A percentile compares a stretch with the other conserved stretches of the same genome.
phyloP scores from a whole-genome alignment of 2,329 filamentous ascomycete species.

The Diaporthe caulivora region DNA sequence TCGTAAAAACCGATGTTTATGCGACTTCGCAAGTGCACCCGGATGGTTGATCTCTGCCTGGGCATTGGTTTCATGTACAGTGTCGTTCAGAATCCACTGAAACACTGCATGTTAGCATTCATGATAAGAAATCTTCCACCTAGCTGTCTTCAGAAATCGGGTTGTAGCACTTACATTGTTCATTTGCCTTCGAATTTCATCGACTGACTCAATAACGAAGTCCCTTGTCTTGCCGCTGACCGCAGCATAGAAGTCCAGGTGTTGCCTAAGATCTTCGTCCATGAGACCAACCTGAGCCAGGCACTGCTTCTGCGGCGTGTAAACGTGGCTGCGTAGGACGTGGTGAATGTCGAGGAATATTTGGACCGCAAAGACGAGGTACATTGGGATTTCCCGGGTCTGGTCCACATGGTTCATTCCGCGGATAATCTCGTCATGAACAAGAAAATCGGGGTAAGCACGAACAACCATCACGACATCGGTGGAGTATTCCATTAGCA shows the following conservation, averaged over 20 bases:
- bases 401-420: neutral
- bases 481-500: neutral
- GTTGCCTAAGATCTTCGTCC: neutral
- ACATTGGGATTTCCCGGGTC: neutral
- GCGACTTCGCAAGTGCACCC: slow-evolving; percentile 20
- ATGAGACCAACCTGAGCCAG: neutral
- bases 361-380: neutral
- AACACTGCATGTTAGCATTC: neutral
- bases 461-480: neutral
- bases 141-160: no score
- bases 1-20: slow-evolving; percentile 48
- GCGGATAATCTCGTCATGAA: neutral
- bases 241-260: neutral
- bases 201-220: no score
- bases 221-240: neutral
- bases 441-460: neutral
- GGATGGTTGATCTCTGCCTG: neutral
- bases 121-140: no score
- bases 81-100: neutral
- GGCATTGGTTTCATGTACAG: slow-evolving; percentile 23
- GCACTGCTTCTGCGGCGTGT: neutral
- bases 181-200: no score
- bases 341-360: neutral
- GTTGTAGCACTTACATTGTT: no score
- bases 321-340: neutral